phyloP scores from a whole-genome alignment of 805 yeast species.

The Kuraishia ogatae region DNA sequence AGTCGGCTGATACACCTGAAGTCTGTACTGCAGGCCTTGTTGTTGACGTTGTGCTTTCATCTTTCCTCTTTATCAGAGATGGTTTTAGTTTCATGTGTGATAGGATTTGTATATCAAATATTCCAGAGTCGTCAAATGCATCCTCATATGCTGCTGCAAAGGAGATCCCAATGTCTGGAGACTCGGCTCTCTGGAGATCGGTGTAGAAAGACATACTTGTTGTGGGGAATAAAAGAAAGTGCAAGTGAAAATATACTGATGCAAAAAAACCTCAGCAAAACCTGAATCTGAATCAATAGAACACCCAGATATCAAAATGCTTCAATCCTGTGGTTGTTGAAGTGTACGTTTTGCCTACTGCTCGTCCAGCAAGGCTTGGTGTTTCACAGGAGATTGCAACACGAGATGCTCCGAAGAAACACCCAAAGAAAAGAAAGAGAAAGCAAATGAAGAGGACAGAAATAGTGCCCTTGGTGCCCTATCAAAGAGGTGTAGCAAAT shows the following conservation, averaged over 20 bases:
- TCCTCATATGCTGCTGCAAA: not conserved
- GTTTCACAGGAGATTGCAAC: not conserved
- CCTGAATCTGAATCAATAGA: not conserved
- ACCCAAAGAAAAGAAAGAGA: not conserved
- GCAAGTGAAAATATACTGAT: too few species aligned
- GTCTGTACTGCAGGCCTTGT: not conserved
- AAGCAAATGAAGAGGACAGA: not conserved
- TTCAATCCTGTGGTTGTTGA: not conserved
- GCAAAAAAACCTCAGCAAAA: too few species aligned
- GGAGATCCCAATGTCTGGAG: not conserved
- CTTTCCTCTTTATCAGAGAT: not conserved
- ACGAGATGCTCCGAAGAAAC: not conserved
- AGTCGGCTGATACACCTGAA: slow-evolving; percentile 4
- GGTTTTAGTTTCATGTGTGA: not conserved
- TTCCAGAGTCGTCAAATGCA: not conserved
- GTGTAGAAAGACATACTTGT: not conserved
- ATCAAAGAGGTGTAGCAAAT: too few species aligned
- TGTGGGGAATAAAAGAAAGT: not conserved
- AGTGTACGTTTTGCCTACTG: not conserved
- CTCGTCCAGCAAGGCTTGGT: not conserved
- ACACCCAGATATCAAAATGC: too few species aligned
- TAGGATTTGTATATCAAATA: not conserved
- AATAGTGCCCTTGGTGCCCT: not conserved
- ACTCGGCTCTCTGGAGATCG: not conserved
- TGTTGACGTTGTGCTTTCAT: not conserved